Conservation (phyloP, 1,284 basidiomycete genomes). For the Ceratobasidium sp. region DNA sequence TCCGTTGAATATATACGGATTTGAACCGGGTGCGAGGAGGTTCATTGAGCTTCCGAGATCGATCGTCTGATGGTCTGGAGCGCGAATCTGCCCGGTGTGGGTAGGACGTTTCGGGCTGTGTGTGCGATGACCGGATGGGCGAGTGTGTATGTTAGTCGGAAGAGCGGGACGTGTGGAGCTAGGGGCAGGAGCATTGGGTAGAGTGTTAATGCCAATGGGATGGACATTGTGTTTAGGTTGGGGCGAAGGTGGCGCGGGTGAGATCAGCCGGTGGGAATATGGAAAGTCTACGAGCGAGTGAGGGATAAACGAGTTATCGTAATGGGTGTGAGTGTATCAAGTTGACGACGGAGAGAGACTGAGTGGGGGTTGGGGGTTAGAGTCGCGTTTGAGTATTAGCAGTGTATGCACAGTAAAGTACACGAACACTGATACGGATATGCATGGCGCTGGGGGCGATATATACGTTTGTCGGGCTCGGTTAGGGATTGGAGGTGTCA, state of each 20-base stretch:
- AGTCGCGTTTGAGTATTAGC: background rate
- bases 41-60: too few relatives aligned
- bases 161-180: slow-evolving; percentile 5
- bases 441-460: too few relatives aligned
- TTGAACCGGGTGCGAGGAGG: too few relatives aligned
- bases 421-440: too few relatives aligned
- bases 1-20: too few relatives aligned
- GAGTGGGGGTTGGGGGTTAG: background rate
- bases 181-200: slow-evolving; percentile 12
- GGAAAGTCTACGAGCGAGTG: background rate
- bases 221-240: slow-evolving; percentile 1
- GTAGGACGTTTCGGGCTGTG: too few relatives aligned
- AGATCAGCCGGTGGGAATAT: background rate
- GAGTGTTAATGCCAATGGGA: slow-evolving; percentile 3
- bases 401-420: too few relatives aligned
- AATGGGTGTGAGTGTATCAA: background rate
- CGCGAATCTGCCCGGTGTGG: too few relatives aligned
- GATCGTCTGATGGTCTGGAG: too few relatives aligned
- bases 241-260: background rate
- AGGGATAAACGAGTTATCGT: background rate
- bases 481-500: too few relatives aligned
- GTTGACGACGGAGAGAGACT: background rate
- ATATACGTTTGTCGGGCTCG: too few relatives aligned
- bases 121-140: background rate
- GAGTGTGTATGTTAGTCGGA: background rate